Percentiles rank a stretch among this genome's conserved stretches.
Conservation (phyloP, 495 filamentous ascomycete species). For the Hypoxylon lienhwacheense region DNA sequence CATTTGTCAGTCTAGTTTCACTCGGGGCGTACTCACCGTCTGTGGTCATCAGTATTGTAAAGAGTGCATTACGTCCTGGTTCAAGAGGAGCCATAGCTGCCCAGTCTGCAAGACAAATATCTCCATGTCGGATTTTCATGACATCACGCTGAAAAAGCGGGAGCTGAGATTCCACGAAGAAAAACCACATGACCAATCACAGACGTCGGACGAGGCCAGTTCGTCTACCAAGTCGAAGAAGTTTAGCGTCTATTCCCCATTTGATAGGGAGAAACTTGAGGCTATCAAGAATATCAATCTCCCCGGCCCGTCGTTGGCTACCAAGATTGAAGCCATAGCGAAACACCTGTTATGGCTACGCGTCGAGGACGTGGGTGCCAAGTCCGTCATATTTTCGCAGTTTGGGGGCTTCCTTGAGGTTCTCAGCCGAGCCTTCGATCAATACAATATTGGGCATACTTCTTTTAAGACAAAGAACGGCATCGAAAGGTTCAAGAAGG, state of each 20-base stretch:
- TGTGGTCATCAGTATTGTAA: conserved; percentile 93
- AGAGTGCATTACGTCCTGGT: conserved; percentile 80
- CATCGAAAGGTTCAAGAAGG: conserved; percentile 71
- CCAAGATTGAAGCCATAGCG: conserved; percentile 82
- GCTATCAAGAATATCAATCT: conserved; percentile 85
- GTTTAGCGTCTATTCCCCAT: conserved; percentile 70
- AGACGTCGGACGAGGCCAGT: conserved; percentile 8
- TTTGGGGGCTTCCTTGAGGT: conserved; percentile 78
- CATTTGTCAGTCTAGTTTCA: conserved; percentile 75
- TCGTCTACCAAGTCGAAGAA: conserved; percentile 30
- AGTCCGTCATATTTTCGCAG: conserved; percentile 90
- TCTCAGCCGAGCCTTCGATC: conserved; percentile 64
- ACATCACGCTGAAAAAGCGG: conserved; percentile 81
- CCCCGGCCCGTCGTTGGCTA: conserved; percentile 70
- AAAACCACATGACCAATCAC: conserved; percentile 4
- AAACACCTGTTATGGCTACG: conserved; percentile 85
- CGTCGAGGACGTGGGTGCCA: conserved; percentile 79
- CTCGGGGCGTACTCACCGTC: conserved; percentile 77
- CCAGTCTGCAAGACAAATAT: conserved; percentile 76
- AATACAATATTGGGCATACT: conserved; percentile 70
- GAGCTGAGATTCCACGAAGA: conserved; percentile 72
- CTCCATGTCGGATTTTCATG: conserved; percentile 64
- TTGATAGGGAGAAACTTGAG: conserved; percentile 66
- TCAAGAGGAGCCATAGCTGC: conserved; percentile 62
- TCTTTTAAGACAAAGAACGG: conserved; percentile 65